A percentile compares a stretch with the other conserved stretches of the same genome.
Conservation (phyloP, 2,329 filamentous ascomycete genomes). For the Cytospora schulzeri region DNA sequence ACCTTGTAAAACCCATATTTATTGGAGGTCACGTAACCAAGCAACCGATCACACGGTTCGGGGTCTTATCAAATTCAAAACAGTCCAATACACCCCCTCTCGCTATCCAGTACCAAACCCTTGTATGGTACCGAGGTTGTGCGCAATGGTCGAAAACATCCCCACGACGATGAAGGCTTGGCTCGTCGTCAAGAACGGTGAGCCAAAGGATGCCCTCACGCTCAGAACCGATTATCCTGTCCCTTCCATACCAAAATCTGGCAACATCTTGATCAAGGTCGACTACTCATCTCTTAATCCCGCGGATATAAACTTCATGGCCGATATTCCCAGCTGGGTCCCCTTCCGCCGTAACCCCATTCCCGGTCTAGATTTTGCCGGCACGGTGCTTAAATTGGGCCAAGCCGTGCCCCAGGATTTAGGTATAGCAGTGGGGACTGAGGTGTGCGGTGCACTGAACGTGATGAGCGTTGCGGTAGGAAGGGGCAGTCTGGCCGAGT, state of each 20-base stretch:
- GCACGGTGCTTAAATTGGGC: slow-evolving; percentile 37
- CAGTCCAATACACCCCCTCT: no score
- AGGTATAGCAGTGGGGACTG: slow-evolving; percentile 32
- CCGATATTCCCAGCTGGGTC: slow-evolving; percentile 35
- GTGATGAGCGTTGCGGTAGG: slow-evolving; percentile 34
- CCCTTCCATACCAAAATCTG: slow-evolving; percentile 24
- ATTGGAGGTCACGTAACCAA: no score
- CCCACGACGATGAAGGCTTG: slow-evolving; percentile 36
- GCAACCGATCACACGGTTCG: no score
- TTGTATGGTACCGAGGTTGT: neutral
- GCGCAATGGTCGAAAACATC: slow-evolving; percentile 21
- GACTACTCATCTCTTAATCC: slow-evolving; percentile 42
- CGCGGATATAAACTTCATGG: slow-evolving; percentile 39
- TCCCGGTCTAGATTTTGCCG: slow-evolving; percentile 40
- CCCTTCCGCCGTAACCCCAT: slow-evolving; percentile 37
- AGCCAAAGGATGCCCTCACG: slow-evolving; percentile 32
- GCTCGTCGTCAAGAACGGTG: slow-evolving; percentile 34
- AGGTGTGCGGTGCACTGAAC: slow-evolving; percentile 38
- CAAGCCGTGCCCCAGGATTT: slow-evolving; percentile 24
- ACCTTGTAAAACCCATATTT: no score
- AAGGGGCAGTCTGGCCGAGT: slow-evolving; percentile 40
- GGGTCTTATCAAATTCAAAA: no score
- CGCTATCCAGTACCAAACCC: neutral
- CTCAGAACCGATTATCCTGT: slow-evolving; percentile 32
- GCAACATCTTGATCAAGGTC: slow-evolving; percentile 37